A percentile compares a stretch with the other conserved stretches of the same genome.
Evolutionary conservation across 129 eudicot species (phyloP).

Genomic region (Ambrosia trifida): DNA sequence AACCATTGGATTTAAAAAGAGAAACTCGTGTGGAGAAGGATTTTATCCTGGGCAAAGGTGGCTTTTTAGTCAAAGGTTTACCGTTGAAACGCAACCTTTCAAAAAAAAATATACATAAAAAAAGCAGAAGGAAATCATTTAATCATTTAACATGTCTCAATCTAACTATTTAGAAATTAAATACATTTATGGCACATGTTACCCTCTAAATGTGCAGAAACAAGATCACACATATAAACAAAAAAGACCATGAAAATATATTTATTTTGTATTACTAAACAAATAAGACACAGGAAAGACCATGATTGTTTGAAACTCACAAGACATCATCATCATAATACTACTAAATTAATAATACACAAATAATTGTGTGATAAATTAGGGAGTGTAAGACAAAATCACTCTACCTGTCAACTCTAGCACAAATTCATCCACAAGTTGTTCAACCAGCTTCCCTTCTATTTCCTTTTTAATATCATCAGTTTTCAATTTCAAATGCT

Average conservation of each 20-base stretch:
- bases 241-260: constrained; percentile 19
- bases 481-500: constrained; percentile 46
- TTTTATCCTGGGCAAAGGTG: no score
- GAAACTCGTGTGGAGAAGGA: no score
- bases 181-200: neutral
- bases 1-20: no score
- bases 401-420: constrained; percentile 36
- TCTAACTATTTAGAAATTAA: no score
- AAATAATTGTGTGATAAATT: constrained; percentile 28
- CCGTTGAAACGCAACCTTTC: no score
- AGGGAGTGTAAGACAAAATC: constrained; percentile 20
- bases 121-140: no score
- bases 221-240: neutral
- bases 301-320: constrained; percentile 34
- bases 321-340: constrained; percentile 15
- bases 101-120: no score
- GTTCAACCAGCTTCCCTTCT: constrained; percentile 62
- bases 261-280: constrained; percentile 35
- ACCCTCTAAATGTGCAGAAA: neutral
- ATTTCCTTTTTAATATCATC: constrained; percentile 58
- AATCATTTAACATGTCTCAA: neutral
- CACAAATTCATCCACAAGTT: constrained; percentile 66
- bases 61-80: no score
- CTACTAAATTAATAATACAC: constrained; percentile 33
- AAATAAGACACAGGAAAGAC: constrained; percentile 22